These are phyloP conservation scores for Skeletonema marinoi DNA, from an alignment of 108 stramenopile genomes.

Conservation along the genomic window DNA sequence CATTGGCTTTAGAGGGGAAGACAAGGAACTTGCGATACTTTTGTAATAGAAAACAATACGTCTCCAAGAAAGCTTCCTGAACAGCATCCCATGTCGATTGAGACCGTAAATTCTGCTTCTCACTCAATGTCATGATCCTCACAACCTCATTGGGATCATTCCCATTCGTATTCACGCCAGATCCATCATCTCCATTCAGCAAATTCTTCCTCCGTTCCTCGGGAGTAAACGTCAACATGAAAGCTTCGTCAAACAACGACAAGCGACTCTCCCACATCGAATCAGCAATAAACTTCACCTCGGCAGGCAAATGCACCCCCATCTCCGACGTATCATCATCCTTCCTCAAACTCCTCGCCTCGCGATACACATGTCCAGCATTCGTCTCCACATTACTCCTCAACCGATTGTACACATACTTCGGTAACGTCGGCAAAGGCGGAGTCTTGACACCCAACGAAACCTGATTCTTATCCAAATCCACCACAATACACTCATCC, in stretches of 20 bases:
- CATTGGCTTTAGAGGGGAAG: constrained; percentile 26
- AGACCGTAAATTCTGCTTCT: constrained; percentile 54
- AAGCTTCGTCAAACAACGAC: constrained; percentile 73
- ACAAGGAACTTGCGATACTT: constrained; percentile 82
- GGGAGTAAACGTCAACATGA: constrained; percentile 74
- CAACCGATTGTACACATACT: constrained; percentile 73
- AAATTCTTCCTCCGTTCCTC: constrained; percentile 49
- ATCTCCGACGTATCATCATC: constrained; percentile 28
- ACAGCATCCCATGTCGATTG: constrained; percentile 88
- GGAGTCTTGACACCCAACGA: constrained; percentile 63
- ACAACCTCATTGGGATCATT: constrained; percentile 48
- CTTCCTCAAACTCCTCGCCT: constrained; percentile 63
- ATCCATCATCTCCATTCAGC: constrained; percentile 29
- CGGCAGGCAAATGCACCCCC: constrained; percentile 23
- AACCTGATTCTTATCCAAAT: constrained; percentile 83
- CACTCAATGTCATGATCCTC: constrained; percentile 52
- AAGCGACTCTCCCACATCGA: constrained; percentile 76
- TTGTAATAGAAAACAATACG: constrained; percentile 82
- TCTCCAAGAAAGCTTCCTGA: constrained; percentile 88
- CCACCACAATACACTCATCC: constrained; percentile 88
- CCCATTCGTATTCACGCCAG: constrained; percentile 45
- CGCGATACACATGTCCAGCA: constrained; percentile 84
- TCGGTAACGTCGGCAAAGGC: constrained; percentile 68
- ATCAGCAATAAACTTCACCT: constrained; percentile 37
- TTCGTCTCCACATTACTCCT: constrained; percentile 55